Base-by-base conservation (phyloP, 345 rosid species). In the Citrus reticulata region DNA sequence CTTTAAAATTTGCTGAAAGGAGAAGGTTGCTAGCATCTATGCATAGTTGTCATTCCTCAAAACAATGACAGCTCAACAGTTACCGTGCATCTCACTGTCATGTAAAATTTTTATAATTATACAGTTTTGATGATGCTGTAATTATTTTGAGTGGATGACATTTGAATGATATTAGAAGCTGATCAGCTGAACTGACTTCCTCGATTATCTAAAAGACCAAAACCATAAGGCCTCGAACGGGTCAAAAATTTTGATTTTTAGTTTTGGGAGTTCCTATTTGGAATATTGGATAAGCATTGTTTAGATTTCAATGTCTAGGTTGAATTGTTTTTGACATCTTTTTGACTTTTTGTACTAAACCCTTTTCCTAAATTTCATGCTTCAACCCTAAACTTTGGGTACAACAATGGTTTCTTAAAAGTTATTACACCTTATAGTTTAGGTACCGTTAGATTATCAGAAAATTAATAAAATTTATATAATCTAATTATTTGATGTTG, bases 61-160 rank as follows among this genome's bases (percentile, higher is more conserved):
- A 76, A 81, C 78, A 81, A 51, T 46, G 87, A 84, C 87, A 81
- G 81, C 83, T 76, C 81, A 81, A 79, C 87, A 24, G 81, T 78
- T 75, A 66, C 77, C 67, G 72, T 76, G 46, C 76, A 72, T 60
- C 65, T 74, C 75, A 51, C 39, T 78, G 29, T 75, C 80, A 78
- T 39, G 71, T 10, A 57, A 29, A 34, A 14, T 27, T 25, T 70
- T 2, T 46, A 79, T 54, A 69, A 46, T 71, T 59, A 37, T 37
- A 29, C 16, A 11, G 55, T 82, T 82, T 25, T 68, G 80, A 40
- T 60, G 75, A 81, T 6, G 63, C 75, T 49, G 32, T 82, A 68
- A 78, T 46, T 49, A 29, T 30, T 73, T 6, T 34, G 59, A 58
- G 35, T 64, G 70, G 40, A 63, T 32, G 70, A 63, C 60, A 62